Evolutionary conservation across 768 basidiomycete species (phyloP), one percentile per base, ranked within the genome.

Genomic region (Boletus speciosus): DNA sequence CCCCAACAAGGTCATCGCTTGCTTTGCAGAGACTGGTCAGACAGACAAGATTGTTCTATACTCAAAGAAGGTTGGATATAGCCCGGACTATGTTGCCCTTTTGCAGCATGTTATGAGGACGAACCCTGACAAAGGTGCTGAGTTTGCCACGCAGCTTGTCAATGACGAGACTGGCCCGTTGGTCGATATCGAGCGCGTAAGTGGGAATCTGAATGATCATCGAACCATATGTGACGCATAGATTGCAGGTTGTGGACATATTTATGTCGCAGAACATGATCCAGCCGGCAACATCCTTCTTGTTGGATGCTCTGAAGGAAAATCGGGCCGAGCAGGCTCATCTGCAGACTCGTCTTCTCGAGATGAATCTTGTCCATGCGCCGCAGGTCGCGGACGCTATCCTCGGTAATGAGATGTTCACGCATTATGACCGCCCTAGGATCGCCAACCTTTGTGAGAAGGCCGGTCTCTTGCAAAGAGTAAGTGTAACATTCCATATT

Each of bases 241-340:
- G 43, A n/a, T 52, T 32, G 43, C 31, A 89, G 85, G 90, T 98
- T 51, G 94, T 98, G 56, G 97, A 99, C 65, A 97, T 98, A 64
- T 98, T 99, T 79, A 97, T 98, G 93, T 89, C 90, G 0, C 95
- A 97, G 69, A 98, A 98, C 74, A 93, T 98, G 93, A 95, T 98
- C 54, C 97, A 98, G 71, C 96, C 95, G 19, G 97, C 97, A 6
- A 99, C 97, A 0, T 95, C 93, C 1, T 98, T 99, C 86, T 76
- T 98, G 45, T 76, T 99, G 54, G 97, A 98, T 66, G 97, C 95
- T 21, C 79, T 99, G 63, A 98, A 99, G 77, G 97, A 99, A 52
- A 98, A 99, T 78, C 90, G 90, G 68, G 91, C 95, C 0, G 97
- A 99, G 71, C 96, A 99, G 67, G 96, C 85, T 0, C 93, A 88